Conservation (phyloP, 2,329 filamentous ascomycete species). For the Cladosporium sp. region DNA sequence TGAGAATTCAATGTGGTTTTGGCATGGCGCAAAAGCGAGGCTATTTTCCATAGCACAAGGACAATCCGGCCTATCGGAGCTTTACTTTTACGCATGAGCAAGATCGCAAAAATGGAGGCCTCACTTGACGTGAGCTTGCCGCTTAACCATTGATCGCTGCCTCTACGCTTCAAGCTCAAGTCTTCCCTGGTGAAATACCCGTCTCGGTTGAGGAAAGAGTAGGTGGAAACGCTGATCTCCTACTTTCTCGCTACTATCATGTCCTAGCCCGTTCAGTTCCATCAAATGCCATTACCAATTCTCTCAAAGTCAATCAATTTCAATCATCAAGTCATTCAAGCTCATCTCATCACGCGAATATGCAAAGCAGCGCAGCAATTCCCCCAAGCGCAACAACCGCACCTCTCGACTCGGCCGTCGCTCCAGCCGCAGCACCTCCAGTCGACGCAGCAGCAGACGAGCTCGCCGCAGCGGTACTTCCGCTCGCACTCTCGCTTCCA, state of each 20-base stretch:
- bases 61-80: conserved; percentile 42
- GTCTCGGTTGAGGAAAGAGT: conserved; percentile 9
- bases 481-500: conserved; percentile 4
- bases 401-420: conserved; percentile 4
- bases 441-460: conserved; percentile 12
- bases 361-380: conserved; percentile 18
- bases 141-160: conserved; percentile 41
- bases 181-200: conserved; percentile 16
- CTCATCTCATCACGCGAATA: conserved; percentile 13
- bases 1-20: conserved; percentile 27
- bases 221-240: conserved; percentile 14
- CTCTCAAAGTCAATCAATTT: not conserved
- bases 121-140: conserved; percentile 37
- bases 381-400: conserved; percentile 11
- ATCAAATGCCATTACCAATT: not conserved
- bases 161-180: conserved; percentile 30
- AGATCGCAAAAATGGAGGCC: conserved; percentile 42
- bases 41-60: conserved; percentile 34
- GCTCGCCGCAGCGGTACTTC: not conserved
- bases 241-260: conserved; percentile 14
- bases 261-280: conserved; percentile 9
- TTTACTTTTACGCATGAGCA: conserved; percentile 37
- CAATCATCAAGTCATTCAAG: not conserved
- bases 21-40: conserved; percentile 29
- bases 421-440: conserved; percentile 14